Evolutionary conservation across 2,329 filamentous ascomycete genomes (phyloP).

Genomic region (Nannizzia gypsea): DNA sequence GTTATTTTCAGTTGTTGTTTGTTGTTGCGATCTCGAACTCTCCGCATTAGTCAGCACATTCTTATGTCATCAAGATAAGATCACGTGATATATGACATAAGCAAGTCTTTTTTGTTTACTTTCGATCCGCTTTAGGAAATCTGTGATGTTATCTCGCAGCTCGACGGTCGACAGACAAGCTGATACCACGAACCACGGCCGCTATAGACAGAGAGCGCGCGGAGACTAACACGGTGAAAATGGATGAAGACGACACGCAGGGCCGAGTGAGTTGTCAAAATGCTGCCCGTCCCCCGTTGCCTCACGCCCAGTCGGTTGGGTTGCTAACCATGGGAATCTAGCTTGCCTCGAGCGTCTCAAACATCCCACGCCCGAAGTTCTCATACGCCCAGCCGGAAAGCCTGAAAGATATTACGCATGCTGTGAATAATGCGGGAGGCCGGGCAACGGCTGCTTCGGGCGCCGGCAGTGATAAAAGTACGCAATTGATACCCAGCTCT

Average conservation of each 20-base stretch:
- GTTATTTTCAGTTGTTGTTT: neutral
- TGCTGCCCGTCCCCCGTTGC: neutral
- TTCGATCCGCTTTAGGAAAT: neutral
- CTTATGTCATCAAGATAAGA: too few relatives aligned
- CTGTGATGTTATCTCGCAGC: neutral
- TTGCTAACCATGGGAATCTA: neutral
- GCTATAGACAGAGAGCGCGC: neutral
- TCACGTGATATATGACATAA: neutral
- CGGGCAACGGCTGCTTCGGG: neutral
- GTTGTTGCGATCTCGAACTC: neutral
- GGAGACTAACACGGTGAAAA: neutral
- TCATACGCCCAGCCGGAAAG: constrained; percentile 17
- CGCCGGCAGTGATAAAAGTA: neutral
- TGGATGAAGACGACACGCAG: neutral
- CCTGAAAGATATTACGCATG: constrained; percentile 41
- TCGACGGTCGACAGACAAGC: neutral
- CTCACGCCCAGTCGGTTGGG: neutral
- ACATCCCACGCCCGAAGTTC: constrained; percentile 5
- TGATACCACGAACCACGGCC: neutral
- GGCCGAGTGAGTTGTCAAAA: neutral
- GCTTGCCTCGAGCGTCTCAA: neutral
- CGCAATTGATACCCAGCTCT: neutral
- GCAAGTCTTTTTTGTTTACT: neutral
- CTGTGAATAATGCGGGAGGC: constrained; percentile 40
- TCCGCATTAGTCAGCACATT: neutral